Percentiles rank a stretch among this genome's conserved stretches.
Conservation (phyloP, 805 yeast genomes). For the Pachysolen tannophilus region DNA sequence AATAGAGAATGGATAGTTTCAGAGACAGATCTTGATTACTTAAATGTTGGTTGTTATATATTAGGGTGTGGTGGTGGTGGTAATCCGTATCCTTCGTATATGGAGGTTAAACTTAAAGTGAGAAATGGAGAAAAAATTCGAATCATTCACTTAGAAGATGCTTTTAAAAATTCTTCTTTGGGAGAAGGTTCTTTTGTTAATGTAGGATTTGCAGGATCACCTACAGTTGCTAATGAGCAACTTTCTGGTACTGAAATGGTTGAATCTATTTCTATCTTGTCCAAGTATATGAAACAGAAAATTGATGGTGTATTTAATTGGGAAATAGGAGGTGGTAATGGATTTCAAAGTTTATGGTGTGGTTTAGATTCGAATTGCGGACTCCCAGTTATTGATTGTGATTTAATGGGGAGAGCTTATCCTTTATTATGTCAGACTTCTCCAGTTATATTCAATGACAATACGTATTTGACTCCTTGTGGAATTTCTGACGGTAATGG, state of each 20-base stretch:
- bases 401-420: constrained; percentile 35
- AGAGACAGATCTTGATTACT: constrained; percentile 31
- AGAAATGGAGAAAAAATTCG: constrained; percentile 24
- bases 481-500: constrained; percentile 33
- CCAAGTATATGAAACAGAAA: constrained; percentile 15
- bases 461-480: constrained; percentile 12
- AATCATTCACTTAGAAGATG: constrained; percentile 25
- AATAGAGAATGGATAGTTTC: constrained; percentile 30
- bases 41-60: constrained; percentile 36
- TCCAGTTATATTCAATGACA: constrained; percentile 17
- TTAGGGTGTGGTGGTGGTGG: constrained; percentile 45
- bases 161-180: constrained; percentile 14
- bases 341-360: constrained; percentile 21
- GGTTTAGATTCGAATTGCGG: constrained; percentile 18
- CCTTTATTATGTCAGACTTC: constrained; percentile 28
- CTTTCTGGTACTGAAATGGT: constrained; percentile 29
- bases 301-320: constrained; percentile 29
- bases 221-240: constrained; percentile 34
- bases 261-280: constrained; percentile 21
- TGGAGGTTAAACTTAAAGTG: constrained; percentile 25
- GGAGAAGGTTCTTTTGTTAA: constrained; percentile 23
- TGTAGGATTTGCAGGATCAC: constrained; percentile 36
- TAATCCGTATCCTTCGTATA: constrained; percentile 29
- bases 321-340: constrained; percentile 40
- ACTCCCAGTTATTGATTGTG: constrained; percentile 26